A percentile compares a stretch with the other conserved stretches of the same genome.
These are phyloP conservation scores for Yamadazyma aaseri DNA, from an alignment of 1,139 yeast genomes.

Conservation along the genomic window DNA sequence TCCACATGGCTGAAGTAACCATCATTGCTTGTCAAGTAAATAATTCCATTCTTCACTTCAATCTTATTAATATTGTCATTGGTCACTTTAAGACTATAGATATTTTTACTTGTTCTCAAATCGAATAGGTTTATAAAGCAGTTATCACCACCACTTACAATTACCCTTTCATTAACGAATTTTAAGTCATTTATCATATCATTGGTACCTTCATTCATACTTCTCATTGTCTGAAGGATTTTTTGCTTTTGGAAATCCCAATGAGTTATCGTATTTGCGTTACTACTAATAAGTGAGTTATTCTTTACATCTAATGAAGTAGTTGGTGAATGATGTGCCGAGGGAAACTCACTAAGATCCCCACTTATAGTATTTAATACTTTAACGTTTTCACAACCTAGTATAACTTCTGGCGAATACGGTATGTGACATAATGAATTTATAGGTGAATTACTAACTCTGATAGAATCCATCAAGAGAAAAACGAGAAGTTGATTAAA, in stretches of 20 bases:
- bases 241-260: constrained; percentile 11
- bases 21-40: constrained; percentile 27
- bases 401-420: constrained; percentile 9
- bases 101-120: constrained; percentile 10
- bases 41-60: constrained; percentile 13
- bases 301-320: constrained; percentile 5
- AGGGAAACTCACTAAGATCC: constrained; percentile 7
- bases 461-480: constrained; percentile 2
- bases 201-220: constrained; percentile 8
- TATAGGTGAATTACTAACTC: constrained; percentile 1
- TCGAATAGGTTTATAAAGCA: constrained; percentile 16
- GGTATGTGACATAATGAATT: constrained; percentile 1
- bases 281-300: constrained; percentile 82
- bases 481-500: background rate
- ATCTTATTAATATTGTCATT: constrained; percentile 30
- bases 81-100: constrained; percentile 19
- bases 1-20: constrained; percentile 28
- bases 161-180: constrained; percentile 15
- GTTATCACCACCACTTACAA: constrained; percentile 26
- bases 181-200: constrained; percentile 13
- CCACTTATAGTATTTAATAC: constrained; percentile 9
- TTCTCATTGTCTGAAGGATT: constrained; percentile 8
- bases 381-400: constrained; percentile 19
- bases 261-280: constrained; percentile 91
- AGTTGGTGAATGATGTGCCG: constrained; percentile 7